Evolutionary conservation across 345 rosid species (phyloP).

Genomic region (Linum trigynum): DNA sequence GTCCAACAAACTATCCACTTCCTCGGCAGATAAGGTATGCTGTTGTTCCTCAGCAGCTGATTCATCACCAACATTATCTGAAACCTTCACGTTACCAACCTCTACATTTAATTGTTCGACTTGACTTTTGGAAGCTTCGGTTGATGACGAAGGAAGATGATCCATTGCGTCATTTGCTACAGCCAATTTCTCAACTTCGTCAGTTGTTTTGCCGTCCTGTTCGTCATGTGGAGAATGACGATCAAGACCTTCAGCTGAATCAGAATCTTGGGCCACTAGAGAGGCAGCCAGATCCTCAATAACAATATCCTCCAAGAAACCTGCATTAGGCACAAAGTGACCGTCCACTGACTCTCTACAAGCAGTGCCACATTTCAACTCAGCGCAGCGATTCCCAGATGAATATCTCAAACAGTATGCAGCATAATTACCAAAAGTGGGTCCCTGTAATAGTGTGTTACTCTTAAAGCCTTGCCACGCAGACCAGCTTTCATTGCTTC

Average conservation of each 20-base stretch:
- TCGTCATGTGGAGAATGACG: slow-evolving; percentile 23
- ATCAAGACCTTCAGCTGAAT: slow-evolving; percentile 31
- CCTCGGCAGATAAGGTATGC: slow-evolving; percentile 39
- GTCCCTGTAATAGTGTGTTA: slow-evolving; percentile 74
- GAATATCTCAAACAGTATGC: slow-evolving; percentile 7
- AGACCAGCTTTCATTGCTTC: slow-evolving; percentile 81
- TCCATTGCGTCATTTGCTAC: slow-evolving; percentile 11
- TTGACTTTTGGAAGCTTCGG: slow-evolving; percentile 22
- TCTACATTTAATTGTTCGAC: slow-evolving; percentile 30
- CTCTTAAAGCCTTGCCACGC: slow-evolving; percentile 89
- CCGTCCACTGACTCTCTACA: slow-evolving; percentile 78
- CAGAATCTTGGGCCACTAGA: slow-evolving; percentile 31
- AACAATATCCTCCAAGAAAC: slow-evolving; percentile 73
- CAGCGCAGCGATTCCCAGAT: slow-evolving; percentile 10
- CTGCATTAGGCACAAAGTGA: slow-evolving; percentile 69
- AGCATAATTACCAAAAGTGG: slow-evolving; percentile 52
- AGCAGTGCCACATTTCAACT: slow-evolving; percentile 22
- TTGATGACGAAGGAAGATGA: slow-evolving; percentile 17
- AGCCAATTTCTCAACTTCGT: slow-evolving; percentile 28
- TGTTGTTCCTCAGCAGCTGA: slow-evolving; percentile 40
- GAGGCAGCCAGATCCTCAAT: slow-evolving; percentile 58
- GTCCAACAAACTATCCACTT: slow-evolving; percentile 73
- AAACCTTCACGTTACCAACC: slow-evolving; percentile 35
- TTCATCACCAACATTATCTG: slow-evolving; percentile 30
- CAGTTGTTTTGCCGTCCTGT: slow-evolving; percentile 16